Conservation (phyloP, 169 alveolate species). For the Perkinsus marinus region DNA sequence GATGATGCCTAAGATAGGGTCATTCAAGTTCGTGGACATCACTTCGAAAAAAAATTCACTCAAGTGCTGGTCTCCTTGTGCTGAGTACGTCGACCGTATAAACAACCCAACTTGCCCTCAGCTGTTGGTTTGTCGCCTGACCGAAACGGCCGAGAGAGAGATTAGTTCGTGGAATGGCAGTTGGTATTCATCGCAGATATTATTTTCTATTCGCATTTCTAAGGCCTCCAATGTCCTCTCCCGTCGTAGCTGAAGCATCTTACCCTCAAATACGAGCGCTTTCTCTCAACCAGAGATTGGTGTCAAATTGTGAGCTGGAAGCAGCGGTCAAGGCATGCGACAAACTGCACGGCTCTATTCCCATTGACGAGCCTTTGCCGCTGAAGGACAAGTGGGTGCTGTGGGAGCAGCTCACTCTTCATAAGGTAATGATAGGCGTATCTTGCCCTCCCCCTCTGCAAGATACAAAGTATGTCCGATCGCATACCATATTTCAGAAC, state of each 20-base stretch:
- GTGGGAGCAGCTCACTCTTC: slow-evolving; percentile 19
- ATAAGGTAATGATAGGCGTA: slow-evolving; percentile 11
- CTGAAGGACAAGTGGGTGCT: slow-evolving; percentile 21
- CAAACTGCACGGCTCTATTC: background rate
- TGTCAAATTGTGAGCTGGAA: background rate
- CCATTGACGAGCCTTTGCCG: slow-evolving; percentile 8
- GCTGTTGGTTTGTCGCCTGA: too few species aligned
- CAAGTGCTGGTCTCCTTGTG: too few species aligned
- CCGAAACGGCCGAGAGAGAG: too few species aligned
- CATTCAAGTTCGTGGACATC: too few species aligned
- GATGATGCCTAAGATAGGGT: too few species aligned
- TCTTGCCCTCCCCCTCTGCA: background rate
- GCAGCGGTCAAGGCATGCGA: background rate
- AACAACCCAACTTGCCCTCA: too few species aligned
- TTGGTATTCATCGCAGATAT: too few species aligned
- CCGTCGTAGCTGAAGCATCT: background rate
- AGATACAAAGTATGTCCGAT: background rate
- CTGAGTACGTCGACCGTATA: too few species aligned
- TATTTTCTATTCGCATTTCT: too few species aligned
- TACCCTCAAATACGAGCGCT: background rate
- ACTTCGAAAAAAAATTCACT: too few species aligned
- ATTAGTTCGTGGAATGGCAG: too few species aligned
- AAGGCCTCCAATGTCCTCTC: background rate
- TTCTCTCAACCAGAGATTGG: background rate
- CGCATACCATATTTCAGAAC: background rate